These are phyloP conservation scores for Ogataea dorogensis DNA, from an alignment of 805 yeast species.

Conservation along the genomic window DNA sequence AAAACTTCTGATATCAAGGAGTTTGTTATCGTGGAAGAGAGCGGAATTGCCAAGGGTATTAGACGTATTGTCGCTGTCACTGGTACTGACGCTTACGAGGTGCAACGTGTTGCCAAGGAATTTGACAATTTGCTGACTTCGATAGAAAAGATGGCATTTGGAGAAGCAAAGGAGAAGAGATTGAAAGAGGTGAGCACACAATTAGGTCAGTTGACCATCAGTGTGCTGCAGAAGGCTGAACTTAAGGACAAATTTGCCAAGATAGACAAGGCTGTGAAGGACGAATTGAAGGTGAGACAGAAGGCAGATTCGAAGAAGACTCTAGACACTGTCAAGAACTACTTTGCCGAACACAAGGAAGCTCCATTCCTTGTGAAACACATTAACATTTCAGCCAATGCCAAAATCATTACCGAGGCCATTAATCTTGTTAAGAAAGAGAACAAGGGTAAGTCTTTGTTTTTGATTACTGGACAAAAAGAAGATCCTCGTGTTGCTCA, in stretches of 20 bases:
- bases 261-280: conserved; percentile 84
- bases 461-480: conserved; percentile 67
- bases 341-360: conserved; percentile 56
- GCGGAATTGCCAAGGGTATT: conserved; percentile 98
- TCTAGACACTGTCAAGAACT: conserved; percentile 69
- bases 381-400: conserved; percentile 72
- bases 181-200: conserved; percentile 82
- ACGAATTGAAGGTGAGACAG: conserved; percentile 81
- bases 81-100: conserved; percentile 86
- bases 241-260: conserved; percentile 71
- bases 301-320: conserved; percentile 85
- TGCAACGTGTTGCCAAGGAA: conserved; percentile 78
- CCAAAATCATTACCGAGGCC: conserved; percentile 94
- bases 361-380: conserved; percentile 64
- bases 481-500: conserved; percentile 81
- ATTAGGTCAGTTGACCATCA: conserved; percentile 77
- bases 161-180: conserved; percentile 74
- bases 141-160: conserved; percentile 64
- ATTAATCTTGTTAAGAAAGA: conserved; percentile 78
- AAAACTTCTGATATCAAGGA: conserved; percentile 93
- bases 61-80: conserved; percentile 98
- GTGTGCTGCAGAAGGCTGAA: conserved; percentile 75
- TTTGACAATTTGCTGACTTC: conserved; percentile 60
- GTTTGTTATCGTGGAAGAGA: conserved; percentile 86
- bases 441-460: conserved; percentile 70